Evolutionary conservation across 1,139 yeast genomes (phyloP).

Genomic region (Saccharomyces hybrid): DNA sequence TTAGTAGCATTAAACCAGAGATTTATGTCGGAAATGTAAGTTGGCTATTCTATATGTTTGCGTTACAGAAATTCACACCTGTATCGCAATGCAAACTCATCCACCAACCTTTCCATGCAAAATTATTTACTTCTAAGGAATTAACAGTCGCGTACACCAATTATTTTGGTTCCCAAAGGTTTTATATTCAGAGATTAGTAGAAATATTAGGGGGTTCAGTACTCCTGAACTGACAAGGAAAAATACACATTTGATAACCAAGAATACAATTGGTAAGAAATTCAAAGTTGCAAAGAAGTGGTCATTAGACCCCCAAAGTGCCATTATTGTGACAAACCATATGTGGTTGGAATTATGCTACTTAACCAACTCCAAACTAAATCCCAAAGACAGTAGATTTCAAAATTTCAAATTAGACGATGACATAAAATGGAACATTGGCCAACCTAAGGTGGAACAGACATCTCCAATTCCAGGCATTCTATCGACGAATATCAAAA

Average conservation of each 20-base stretch:
- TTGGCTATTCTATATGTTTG: conserved; percentile 68
- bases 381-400: conserved; percentile 8
- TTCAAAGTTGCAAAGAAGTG: conserved; percentile 63
- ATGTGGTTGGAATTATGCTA: conserved; percentile 78
- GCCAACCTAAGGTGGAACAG: conserved; percentile 3
- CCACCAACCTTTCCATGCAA: conserved; percentile 41
- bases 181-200: conserved; percentile 59
- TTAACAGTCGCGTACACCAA: conserved; percentile 63
- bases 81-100: background rate
- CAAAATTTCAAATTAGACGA: conserved; percentile 5
- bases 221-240: conserved; percentile 60
- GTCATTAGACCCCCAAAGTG: conserved; percentile 37
- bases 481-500: background rate
- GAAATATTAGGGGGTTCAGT: conserved; percentile 68
- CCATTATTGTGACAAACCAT: conserved; percentile 53
- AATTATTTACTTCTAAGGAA: conserved; percentile 44
- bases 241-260: conserved; percentile 68
- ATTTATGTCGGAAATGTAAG: conserved; percentile 53
- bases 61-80: conserved; percentile 40
- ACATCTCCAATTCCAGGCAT: background rate
- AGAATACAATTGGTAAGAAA: conserved; percentile 63
- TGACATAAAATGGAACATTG: conserved; percentile 5
- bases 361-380: conserved; percentile 11
- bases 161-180: conserved; percentile 77
- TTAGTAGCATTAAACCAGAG: conserved; percentile 14